These are phyloP conservation scores for Aureobasidium sp. DNA, from an alignment of 2,329 filamentous ascomycete species.

Conservation along the genomic window DNA sequence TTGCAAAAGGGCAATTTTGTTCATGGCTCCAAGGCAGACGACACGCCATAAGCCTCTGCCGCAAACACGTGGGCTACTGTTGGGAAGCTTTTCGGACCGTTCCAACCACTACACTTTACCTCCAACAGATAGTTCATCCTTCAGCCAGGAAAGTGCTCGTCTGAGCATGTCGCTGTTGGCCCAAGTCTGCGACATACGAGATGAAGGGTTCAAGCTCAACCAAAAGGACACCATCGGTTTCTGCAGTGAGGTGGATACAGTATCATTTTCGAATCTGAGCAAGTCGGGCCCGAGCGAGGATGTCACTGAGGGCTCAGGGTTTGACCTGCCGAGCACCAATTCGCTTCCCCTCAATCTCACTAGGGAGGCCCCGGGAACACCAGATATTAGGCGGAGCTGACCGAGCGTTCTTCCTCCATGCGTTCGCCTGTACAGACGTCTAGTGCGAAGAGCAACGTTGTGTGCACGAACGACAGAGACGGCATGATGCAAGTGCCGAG, in stretches of 20 bases:
- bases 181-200: not conserved
- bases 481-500: not conserved
- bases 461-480: not conserved
- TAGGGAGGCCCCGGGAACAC: not conserved
- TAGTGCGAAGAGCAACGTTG: not conserved
- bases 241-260: not conserved
- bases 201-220: not conserved
- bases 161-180: not conserved
- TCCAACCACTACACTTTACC: not conserved
- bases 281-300: not conserved
- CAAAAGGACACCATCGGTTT: not conserved
- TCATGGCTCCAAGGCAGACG: not conserved
- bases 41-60: not conserved
- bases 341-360: constrained; percentile 9
- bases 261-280: not conserved
- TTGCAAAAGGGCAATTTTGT: not conserved
- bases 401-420: constrained; percentile 3
- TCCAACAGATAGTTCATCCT: not conserved
- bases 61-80: constrained; percentile 4
- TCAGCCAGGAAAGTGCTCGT: not conserved
- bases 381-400: constrained; percentile 9
- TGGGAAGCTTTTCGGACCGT: not conserved
- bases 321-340: not conserved
- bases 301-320: constrained; percentile 1
- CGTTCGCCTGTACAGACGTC: not conserved